Evolutionary conservation across 345 rosid species (phyloP).

Genomic region (Gossypium australe): DNA sequence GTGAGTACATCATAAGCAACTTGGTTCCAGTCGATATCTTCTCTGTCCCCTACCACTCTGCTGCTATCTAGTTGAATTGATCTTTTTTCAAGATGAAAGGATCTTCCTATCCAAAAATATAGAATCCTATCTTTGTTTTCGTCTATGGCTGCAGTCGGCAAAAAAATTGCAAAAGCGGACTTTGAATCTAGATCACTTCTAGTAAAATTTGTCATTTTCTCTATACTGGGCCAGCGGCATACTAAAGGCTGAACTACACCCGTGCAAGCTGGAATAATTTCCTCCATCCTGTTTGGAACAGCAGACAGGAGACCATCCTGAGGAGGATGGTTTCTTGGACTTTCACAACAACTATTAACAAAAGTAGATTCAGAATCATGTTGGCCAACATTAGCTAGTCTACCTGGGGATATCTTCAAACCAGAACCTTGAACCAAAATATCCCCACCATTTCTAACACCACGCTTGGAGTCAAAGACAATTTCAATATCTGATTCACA

Average conservation of each 20-base stretch:
- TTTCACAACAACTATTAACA: slow-evolving; percentile 25
- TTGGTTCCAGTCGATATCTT: slow-evolving; percentile 53
- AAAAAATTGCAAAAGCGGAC: slow-evolving; percentile 52
- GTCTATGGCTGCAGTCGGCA: slow-evolving; percentile 34
- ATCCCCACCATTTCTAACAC: slow-evolving; percentile 33
- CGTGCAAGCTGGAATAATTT: slow-evolving; percentile 21
- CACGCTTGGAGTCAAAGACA: slow-evolving; percentile 40
- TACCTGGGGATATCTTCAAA: slow-evolving; percentile 33
- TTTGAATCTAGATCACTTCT: slow-evolving; percentile 49
- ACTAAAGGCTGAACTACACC: slow-evolving; percentile 37
- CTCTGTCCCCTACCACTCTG: slow-evolving; percentile 26
- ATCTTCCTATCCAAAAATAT: slow-evolving; percentile 84
- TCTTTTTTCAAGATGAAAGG: slow-evolving; percentile 39
- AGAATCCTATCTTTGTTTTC: slow-evolving; percentile 44
- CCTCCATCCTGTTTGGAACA: slow-evolving; percentile 19
- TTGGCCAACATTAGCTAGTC: slow-evolving; percentile 29
- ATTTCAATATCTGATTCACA: slow-evolving; percentile 46
- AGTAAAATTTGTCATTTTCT: slow-evolving; percentile 40
- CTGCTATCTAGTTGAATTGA: slow-evolving; percentile 37
- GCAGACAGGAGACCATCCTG: slow-evolving; percentile 20
- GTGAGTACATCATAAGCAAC: slow-evolving; percentile 50
- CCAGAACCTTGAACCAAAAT: slow-evolving; percentile 26
- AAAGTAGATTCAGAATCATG: slow-evolving; percentile 27
- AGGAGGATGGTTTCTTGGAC: slow-evolving; percentile 17
- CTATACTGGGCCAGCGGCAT: slow-evolving; percentile 73